Base-by-base conservation (phyloP, 129 eudicot genomes). In the Escallonia rubra region DNA sequence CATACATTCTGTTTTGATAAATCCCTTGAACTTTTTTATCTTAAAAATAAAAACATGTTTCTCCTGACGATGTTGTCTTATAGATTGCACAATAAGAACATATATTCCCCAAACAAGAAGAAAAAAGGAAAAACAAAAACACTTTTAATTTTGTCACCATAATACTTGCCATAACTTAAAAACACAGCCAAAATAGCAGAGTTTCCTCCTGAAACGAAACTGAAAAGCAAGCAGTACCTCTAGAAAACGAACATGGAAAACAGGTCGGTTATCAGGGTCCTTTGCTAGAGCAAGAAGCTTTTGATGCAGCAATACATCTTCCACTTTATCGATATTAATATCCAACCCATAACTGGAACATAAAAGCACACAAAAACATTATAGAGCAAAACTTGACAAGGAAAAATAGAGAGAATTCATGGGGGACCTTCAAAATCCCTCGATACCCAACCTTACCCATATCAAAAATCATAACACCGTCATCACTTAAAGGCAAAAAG, bases 281-380 rank as follows among this genome's bases (percentile, higher is more conserved):
- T 83, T 88, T 43, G 97, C 97, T 68, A 56, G 43, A 5, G 71
- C 74, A 64, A 91, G 97, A 83, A 91, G 88, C 79, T 78, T 88
- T 55, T 81, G 96, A 77, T 91, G 97, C 73, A 85, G 69, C 72
- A 91, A 71, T 16, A 91, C 94, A 63, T 86, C 96, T 81, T 92
- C 96, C 62, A 60, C 96, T 86, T 84, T 88, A 68, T 92, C 96
- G 80, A 86, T 55, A 79, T 86, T 86, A 65, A 92, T 76, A 82
- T 92, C 98, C 82, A 92, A 71, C 6, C 78, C 95, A 75, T 92
- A 92, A 75, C 98, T 92, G 87, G 13, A 50, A 69, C 59, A 68
- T 53, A 10, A 48, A 68, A 72, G 68, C 11, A 42, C 53, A 73
- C 65, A 51, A 3, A 2, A 57, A 64, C 68, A 23, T 42, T 8